Conservation (phyloP, 2,329 filamentous ascomycete genomes). For the Fusarium concolor region DNA sequence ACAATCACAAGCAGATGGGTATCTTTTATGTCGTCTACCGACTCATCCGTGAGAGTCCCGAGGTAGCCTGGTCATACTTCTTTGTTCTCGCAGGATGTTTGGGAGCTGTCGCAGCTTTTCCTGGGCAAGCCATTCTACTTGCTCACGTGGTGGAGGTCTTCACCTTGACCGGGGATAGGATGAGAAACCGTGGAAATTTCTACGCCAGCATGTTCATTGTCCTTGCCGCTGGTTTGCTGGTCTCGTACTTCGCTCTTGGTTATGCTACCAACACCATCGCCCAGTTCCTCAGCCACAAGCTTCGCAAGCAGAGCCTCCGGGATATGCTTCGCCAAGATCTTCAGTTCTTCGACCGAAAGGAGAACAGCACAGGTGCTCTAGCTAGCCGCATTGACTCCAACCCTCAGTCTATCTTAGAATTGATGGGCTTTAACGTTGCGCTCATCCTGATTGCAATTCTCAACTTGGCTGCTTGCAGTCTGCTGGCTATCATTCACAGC, state of each 20-base stretch:
- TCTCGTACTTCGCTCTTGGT: conserved; percentile 58
- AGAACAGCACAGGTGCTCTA: conserved; percentile 55
- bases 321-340: conserved; percentile 56
- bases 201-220: conserved; percentile 68
- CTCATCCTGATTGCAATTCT: conserved; percentile 54
- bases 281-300: conserved; percentile 46
- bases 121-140: conserved; percentile 58
- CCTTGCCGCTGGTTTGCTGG: conserved; percentile 57
- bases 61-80: conserved; percentile 52
- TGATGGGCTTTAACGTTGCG: conserved; percentile 57
- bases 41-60: conserved; percentile 54
- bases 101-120: conserved; percentile 53
- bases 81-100: conserved; percentile 49
- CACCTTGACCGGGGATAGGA: conserved; percentile 47
- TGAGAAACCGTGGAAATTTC: conserved; percentile 60
- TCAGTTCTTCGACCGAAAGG: conserved; percentile 56
- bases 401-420: conserved; percentile 55
- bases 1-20: conserved; percentile 49
- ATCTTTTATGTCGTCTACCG: conserved; percentile 49
- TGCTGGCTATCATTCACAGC: conserved; percentile 57
- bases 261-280: conserved; percentile 50
- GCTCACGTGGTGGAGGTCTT: conserved; percentile 58
- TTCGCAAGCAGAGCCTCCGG: conserved; percentile 43
- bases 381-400: conserved; percentile 52
- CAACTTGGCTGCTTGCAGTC: conserved; percentile 53